Evolutionary conservation across 192 early-diverging fungal species (phyloP).

Genomic region (Coemansia sp.): DNA sequence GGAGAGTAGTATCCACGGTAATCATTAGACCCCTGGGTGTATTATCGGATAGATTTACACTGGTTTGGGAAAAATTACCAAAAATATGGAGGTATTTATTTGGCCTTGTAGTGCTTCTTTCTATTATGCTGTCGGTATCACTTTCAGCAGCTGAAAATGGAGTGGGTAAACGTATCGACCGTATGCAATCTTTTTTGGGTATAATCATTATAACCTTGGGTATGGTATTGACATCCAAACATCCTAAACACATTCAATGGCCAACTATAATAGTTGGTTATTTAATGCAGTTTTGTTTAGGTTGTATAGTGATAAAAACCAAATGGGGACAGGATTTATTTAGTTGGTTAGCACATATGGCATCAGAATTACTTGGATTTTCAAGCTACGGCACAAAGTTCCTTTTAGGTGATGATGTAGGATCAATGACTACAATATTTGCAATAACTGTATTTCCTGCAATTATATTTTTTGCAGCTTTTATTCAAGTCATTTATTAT

Average conservation of each 20-base stretch:
- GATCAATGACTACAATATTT: constrained; percentile 50
- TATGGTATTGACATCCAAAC: constrained; percentile 55
- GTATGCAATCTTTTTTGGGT: constrained; percentile 74
- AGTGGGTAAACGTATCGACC: constrained; percentile 59
- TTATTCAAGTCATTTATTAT: constrained; percentile 82
- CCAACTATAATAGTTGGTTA: constrained; percentile 67
- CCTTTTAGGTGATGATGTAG: constrained; percentile 58
- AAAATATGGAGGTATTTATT: constrained; percentile 39
- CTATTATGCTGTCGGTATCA: constrained; percentile 52
- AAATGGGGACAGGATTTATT: constrained; percentile 70
- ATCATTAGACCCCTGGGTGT: too few species aligned
- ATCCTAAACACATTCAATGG: constrained; percentile 67
- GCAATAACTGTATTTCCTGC: constrained; percentile 74
- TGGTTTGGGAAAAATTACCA: not conserved
- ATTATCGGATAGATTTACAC: constrained; percentile 1
- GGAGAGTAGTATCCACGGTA: too few species aligned
- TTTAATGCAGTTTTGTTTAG: constrained; percentile 74
- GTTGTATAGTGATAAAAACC: constrained; percentile 73
- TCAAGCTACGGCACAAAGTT: constrained; percentile 67
- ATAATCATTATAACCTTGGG: constrained; percentile 55
- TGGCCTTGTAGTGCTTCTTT: constrained; percentile 56
- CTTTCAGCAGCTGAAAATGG: constrained; percentile 25
- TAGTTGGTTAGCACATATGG: constrained; percentile 58
- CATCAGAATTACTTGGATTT: constrained; percentile 61
- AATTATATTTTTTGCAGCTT: constrained; percentile 83